Base-by-base conservation (phyloP, 352 stramenopile genomes). In the Phytophthora citricola region DNA sequence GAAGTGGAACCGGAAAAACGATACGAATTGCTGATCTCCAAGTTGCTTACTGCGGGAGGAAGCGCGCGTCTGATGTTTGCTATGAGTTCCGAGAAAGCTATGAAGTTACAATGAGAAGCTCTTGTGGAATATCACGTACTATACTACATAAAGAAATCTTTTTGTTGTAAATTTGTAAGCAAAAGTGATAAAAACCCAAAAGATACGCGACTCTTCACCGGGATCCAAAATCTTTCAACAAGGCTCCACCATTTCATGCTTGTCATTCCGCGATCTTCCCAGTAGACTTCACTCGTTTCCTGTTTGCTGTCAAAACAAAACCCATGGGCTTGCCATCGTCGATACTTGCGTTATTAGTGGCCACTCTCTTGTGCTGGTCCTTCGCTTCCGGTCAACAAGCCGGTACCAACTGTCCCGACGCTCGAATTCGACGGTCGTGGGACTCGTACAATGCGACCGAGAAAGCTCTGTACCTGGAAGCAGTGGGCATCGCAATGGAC, bases 381-480 rank as follows among this genome's bases (percentile, higher is more conserved):
- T 36, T 62, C 56, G 0, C 24, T n/a, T n/a, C 20, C 29, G 40
- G 61, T 9, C 67, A 64, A 46, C 73, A 73, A 57, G 59, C 64
- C 2, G 75, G 75, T 20, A 79, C 75, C 7, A 45, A 63, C 11
- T 85, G 78, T 50, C 48, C 75, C 0, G 39, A 65, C 9, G 26
- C 63, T 20, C 79, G 83, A 0, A 61, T 89, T 14, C 78, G 78
- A 34, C 77, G 77, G 15, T 76, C 78, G 3, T 91, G 76, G 74
- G 81, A 87, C 14, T 34, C n/a, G 1, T 79, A 74, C 59, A 75
- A 61, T 3, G 3, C 50, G 0, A 24, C 36, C 6, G 83, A 89
- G 51, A 88, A 87, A 53, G 20, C 41, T 1, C 11, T 69, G 27
- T 88, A 84, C 59, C 32, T 84, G 15, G 57, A 55, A 40, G 81